A percentile compares a stretch with the other conserved stretches of the same genome.
Evolutionary conservation across 352 stramenopile genomes (phyloP).

Genomic region (Phytopythium boreale): DNA sequence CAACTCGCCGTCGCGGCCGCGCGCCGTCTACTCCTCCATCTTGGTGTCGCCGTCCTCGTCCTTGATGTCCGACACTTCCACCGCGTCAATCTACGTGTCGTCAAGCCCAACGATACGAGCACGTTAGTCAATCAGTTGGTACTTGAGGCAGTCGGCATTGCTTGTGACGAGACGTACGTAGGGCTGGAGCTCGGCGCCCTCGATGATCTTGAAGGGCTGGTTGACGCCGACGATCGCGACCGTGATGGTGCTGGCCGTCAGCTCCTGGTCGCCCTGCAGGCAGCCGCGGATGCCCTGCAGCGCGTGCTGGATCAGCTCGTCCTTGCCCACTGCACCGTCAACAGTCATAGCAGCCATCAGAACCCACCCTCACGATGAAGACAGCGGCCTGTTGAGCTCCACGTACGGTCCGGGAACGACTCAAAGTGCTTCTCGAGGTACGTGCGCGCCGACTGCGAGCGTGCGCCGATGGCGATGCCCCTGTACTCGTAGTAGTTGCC

Average conservation of each 20-base stretch:
- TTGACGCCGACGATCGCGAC: constrained; percentile 94
- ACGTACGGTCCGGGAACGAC: constrained; percentile 85
- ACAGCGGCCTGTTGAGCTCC: background rate
- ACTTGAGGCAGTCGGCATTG: background rate
- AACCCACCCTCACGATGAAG: background rate
- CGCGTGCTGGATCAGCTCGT: constrained; percentile 98
- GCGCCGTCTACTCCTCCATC: constrained; percentile 70
- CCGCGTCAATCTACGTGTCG: constrained; percentile 68
- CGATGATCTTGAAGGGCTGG: constrained; percentile 93
- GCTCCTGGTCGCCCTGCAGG: constrained; percentile 94
- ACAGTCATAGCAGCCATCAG: constrained; percentile 7
- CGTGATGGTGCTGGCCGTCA: constrained; percentile 91
- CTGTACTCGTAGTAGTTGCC: constrained; percentile 99
- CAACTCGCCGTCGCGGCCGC: background rate
- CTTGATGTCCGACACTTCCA: constrained; percentile 83
- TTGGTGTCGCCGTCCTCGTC: constrained; percentile 78
- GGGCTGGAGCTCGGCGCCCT: constrained; percentile 91
- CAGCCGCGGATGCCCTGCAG: constrained; percentile 95
- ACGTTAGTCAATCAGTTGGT: background rate
- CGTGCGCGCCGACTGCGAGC: constrained; percentile 96
- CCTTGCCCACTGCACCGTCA: constrained; percentile 60
- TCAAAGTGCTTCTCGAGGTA: constrained; percentile 99
- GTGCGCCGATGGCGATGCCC: constrained; percentile 96
- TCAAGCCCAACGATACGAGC: no score
- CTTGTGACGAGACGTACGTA: constrained; percentile 72